A percentile compares a stretch with the other conserved stretches of the same genome.
Evolutionary conservation across 2,329 filamentous ascomycete genomes (phyloP).

Genomic region (Verticillium longisporum): DNA sequence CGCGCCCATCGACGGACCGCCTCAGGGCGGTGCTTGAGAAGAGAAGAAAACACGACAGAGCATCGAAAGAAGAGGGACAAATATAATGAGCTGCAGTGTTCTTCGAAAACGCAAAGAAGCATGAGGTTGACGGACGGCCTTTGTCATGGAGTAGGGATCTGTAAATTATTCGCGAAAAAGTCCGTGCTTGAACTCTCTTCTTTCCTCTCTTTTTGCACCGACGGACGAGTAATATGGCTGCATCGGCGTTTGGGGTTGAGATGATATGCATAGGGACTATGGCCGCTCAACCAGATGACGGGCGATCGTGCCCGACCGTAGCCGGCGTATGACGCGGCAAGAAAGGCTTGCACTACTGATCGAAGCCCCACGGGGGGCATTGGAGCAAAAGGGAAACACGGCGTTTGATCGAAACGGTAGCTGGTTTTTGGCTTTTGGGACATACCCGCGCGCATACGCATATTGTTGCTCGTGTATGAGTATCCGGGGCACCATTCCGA

Average conservation of each 20-base stretch:
- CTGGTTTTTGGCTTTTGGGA: not conserved
- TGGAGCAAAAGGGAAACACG: not conserved
- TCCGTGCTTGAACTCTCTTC: not conserved
- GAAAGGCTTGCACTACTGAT: not conserved
- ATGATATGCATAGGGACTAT: not conserved
- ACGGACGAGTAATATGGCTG: not conserved
- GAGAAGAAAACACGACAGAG: not conserved
- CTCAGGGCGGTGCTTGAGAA: not conserved
- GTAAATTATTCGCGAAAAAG: not conserved
- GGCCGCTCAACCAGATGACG: not conserved
- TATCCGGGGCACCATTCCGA: not conserved
- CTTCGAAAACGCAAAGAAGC: not conserved
- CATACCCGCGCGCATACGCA: not conserved
- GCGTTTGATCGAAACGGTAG: not conserved
- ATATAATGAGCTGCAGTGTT: not conserved
- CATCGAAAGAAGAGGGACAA: not conserved
- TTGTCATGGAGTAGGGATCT: not conserved
- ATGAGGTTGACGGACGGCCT: not conserved
- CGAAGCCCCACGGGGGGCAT: not conserved
- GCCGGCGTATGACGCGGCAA: not conserved
- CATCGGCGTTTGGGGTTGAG: not conserved
- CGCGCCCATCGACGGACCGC: not conserved
- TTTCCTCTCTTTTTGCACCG: not conserved
- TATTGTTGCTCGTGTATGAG: not conserved
- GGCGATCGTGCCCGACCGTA: not conserved